Evolutionary conservation across 345 rosid genomes (phyloP), one percentile per base, ranked within the genome.

Genomic region (Draba incana): DNA sequence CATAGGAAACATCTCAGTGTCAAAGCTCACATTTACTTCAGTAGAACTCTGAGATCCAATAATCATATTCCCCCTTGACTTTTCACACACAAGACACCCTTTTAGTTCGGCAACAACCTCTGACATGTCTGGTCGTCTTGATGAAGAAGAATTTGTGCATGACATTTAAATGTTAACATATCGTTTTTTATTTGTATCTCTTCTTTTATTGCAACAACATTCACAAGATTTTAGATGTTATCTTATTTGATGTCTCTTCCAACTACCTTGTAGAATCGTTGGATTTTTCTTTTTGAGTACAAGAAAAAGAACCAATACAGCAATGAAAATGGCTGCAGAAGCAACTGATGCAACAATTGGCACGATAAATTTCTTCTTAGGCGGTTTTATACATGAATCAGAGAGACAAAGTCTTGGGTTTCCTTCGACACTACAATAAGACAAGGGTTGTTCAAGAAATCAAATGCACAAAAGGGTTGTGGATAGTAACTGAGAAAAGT

Each of bases 391-490:
- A 13, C 46, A 55, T 16, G 66, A 12, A 1, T 10, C 56, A 12
- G 57, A 39, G 6, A 28, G 1, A 42, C 47, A 43, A 24, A 45
- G 55, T n/a, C 14, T 44, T 71, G 62, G 69, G 43, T 71, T 54
- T 51, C 56, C 62, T 33, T 71, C 45, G 11, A 24, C 3, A 27
- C 75, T 71, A 48, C 24, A 68, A 37, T 6, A 28, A 15, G 47
- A 37, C 24, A 20, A 39, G 35, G 0, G 12, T 33, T n/a, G 12
- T 46, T 33, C 7, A 62, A 0, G 44, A 62, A 12, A 11, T 8
- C 0, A 11, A 35, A 42, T 15, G 3, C 56, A 33, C n/a, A 8
- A 30, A 33, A 33, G 37, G 31, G 37, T 33, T 33, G 8, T 33
- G 8, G 37, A 59, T 24, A 58, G 41, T 43, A 4, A 27, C 2